A percentile compares a stretch with the other conserved stretches of the same genome.
Evolutionary conservation across 2,329 filamentous ascomycete genomes (phyloP).

Genomic region (Pyricularia sp.): DNA sequence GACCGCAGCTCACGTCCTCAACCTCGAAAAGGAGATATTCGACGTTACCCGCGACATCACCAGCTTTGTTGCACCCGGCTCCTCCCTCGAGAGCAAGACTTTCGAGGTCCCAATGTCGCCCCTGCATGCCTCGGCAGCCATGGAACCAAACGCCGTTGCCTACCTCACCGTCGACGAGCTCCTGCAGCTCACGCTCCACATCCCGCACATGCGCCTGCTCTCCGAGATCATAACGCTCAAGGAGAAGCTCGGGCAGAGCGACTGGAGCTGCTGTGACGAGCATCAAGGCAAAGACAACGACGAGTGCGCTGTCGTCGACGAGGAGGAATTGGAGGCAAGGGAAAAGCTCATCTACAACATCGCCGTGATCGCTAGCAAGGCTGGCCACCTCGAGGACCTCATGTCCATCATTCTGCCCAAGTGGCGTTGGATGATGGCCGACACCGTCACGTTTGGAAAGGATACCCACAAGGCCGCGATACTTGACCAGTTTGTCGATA

Average conservation of each 20-base stretch:
- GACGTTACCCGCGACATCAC: not conserved
- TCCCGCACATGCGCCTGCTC: not conserved
- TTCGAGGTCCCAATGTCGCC: not conserved
- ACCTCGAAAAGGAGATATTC: not conserved
- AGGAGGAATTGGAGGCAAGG: not conserved
- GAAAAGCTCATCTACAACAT: not conserved
- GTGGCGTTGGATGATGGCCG: not conserved
- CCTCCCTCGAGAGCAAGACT: not conserved
- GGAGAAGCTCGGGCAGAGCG: not conserved
- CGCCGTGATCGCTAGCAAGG: not conserved
- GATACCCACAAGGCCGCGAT: not conserved
- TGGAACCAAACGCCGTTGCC: not conserved
- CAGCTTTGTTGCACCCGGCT: not conserved
- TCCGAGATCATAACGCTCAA: not conserved
- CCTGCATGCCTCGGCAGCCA: not conserved
- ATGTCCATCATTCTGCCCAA: not conserved
- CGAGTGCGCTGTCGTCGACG: not conserved
- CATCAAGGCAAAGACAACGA: not conserved
- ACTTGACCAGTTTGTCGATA: not conserved
- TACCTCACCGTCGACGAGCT: not conserved
- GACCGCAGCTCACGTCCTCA: not conserved
- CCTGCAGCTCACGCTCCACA: not conserved
- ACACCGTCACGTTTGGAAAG: not conserved
- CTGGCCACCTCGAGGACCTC: not conserved
- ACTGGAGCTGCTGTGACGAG: not conserved